Evolutionary conservation across 495 filamentous ascomycete genomes (phyloP).

Genomic region (Clavariopsis aquatica): DNA sequence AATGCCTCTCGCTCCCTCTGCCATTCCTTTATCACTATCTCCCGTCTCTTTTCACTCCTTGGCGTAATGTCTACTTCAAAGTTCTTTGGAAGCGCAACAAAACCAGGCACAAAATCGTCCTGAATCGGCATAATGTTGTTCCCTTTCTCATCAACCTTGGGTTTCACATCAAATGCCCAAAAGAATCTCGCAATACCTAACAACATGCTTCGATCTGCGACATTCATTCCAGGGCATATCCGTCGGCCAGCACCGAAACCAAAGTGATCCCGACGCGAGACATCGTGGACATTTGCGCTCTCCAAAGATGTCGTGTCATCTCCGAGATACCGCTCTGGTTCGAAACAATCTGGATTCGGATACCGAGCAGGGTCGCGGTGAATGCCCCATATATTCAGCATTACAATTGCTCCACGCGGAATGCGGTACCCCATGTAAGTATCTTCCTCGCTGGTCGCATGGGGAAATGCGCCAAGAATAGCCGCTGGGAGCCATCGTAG

Average conservation of each 20-base stretch:
- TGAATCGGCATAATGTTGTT: conserved; percentile 3
- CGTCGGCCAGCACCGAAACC: conserved; percentile 28
- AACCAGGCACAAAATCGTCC: conserved; percentile 6
- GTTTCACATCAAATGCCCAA: conserved; percentile 24
- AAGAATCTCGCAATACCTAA: conserved; percentile 19
- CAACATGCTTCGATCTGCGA: conserved; percentile 26
- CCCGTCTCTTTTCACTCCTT: conserved; percentile 4
- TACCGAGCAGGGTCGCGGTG: conserved; percentile 53
- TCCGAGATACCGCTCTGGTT: conserved; percentile 57
- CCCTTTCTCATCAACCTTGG: conserved; percentile 11
- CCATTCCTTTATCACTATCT: conserved; percentile 12
- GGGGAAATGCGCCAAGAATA: conserved; percentile 10
- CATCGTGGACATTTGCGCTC: neutral
- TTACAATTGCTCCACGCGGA: conserved; percentile 35
- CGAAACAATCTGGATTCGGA: conserved; percentile 56
- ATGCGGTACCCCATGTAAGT: conserved; percentile 30
- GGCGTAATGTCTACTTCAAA: conserved; percentile 5
- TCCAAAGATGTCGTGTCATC: conserved; percentile 14
- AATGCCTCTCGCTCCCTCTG: conserved; percentile 2
- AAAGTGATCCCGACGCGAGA: conserved; percentile 18
- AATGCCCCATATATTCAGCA: conserved; percentile 49
- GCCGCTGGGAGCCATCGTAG: conserved; percentile 25
- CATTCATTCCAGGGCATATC: conserved; percentile 31
- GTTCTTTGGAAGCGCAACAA: conserved; percentile 8
- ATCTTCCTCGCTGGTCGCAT: conserved; percentile 20